A percentile compares a stretch with the other conserved stretches of the same genome.
Evolutionary conservation across 208 protist genomes (phyloP).

Genomic region (Crithidia bombi): DNA sequence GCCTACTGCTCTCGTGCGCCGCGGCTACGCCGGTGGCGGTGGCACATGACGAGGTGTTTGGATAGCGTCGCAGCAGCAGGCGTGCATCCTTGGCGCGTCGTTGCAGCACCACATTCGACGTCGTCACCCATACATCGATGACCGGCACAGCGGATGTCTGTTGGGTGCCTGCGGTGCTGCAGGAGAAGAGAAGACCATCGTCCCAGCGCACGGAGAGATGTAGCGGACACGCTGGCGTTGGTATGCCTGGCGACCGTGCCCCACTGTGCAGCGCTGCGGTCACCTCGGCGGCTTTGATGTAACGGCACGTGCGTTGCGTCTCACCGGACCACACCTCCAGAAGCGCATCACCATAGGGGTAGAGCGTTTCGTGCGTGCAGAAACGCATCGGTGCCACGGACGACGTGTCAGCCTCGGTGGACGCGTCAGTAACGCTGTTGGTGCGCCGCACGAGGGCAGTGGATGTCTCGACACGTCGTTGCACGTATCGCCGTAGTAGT

Average conservation of each 20-base stretch:
- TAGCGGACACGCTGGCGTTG: slow-evolving; percentile 2
- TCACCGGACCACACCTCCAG: slow-evolving; percentile 76
- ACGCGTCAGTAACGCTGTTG: background rate
- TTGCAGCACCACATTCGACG: slow-evolving; percentile 26
- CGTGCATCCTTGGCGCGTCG: slow-evolving; percentile 11
- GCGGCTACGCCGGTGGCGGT: slow-evolving; percentile 7
- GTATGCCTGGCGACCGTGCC: background rate
- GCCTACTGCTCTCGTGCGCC: slow-evolving; percentile 20
- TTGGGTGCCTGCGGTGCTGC: slow-evolving; percentile 21
- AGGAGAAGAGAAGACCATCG: slow-evolving; percentile 73
- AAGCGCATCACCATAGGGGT: slow-evolving; percentile 44
- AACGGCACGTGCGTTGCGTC: slow-evolving; percentile 63
- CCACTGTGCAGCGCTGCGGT: slow-evolving; percentile 65
- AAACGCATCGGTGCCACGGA: slow-evolving; percentile 26
- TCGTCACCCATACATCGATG: slow-evolving; percentile 25
- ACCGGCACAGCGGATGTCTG: slow-evolving; percentile 11
- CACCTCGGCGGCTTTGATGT: slow-evolving; percentile 70
- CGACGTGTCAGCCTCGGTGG: slow-evolving; percentile 2
- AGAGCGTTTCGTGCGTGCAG: slow-evolving; percentile 34
- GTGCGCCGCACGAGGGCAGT: slow-evolving; percentile 4
- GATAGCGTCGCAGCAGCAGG: slow-evolving; percentile 23
- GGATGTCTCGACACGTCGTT: slow-evolving; percentile 18
- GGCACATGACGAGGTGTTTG: slow-evolving; percentile 30
- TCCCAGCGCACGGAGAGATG: slow-evolving; percentile 66
- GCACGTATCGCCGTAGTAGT: slow-evolving; percentile 29